These are phyloP conservation scores for Alloteropsis semialata DNA, from an alignment of 176 grass and related monocot species.

Conservation along the genomic window DNA sequence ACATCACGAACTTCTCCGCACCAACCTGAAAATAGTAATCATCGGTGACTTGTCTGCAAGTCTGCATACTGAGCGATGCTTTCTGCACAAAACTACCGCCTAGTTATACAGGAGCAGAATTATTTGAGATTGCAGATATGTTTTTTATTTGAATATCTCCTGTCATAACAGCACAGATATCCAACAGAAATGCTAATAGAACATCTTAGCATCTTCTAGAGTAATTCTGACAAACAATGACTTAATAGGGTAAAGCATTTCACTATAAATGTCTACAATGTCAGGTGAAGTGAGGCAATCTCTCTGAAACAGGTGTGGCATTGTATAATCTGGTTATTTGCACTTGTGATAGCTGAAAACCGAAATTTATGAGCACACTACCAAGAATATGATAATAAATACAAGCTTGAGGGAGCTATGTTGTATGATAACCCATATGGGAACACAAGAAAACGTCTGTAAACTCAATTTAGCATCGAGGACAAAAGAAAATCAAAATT, in stretches of 20 bases:
- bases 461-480: background rate
- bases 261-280: background rate
- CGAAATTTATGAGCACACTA: background rate
- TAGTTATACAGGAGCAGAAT: background rate
- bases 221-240: background rate
- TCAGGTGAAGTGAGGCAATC: background rate
- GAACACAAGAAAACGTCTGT: background rate
- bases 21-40: constrained; percentile 60
- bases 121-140: background rate
- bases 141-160: background rate
- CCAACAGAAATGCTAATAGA: background rate
- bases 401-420: background rate
- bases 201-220: background rate
- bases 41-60: background rate
- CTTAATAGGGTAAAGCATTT: background rate
- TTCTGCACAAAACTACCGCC: constrained; percentile 1
- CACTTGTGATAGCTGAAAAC: background rate
- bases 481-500: background rate
- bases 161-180: background rate
- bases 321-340: background rate
- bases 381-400: background rate
- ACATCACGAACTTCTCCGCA: constrained; percentile 91
- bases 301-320: background rate
- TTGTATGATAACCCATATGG: background rate
- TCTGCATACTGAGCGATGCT: too few relatives aligned